phyloP scores from a whole-genome alignment of 176 grass and related monocot genomes.

The Eremochloa ophiuroides region DNA sequence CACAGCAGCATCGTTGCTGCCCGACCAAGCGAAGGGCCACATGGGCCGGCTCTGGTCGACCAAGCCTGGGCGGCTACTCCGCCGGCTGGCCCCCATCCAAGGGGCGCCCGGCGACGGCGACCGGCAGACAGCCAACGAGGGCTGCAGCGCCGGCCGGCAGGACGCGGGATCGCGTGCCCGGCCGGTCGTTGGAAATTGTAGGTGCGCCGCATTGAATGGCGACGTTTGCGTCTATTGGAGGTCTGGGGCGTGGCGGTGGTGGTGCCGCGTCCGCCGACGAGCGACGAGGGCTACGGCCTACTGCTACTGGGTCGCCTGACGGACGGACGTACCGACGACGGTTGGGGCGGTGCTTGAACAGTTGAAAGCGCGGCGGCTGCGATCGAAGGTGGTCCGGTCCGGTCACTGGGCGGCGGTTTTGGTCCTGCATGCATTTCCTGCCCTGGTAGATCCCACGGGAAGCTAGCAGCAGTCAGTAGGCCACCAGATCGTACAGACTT shows the following conservation, averaged over 20 bases:
- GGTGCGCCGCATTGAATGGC: slow-evolving; percentile 26
- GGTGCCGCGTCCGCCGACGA: neutral
- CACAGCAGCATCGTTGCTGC: neutral
- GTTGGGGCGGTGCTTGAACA: slow-evolving; percentile 14
- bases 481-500: neutral
- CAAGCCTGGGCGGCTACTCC: slow-evolving; percentile 24
- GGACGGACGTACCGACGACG: neutral
- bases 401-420: neutral
- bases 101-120: neutral
- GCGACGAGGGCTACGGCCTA: neutral
- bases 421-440: neutral
- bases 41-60: slow-evolving; percentile 37
- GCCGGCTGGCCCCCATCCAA: neutral
- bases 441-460: neutral
- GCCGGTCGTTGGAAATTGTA: neutral
- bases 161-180: neutral
- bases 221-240: neutral
- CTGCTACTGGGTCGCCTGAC: neutral
- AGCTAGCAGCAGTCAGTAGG: no score
- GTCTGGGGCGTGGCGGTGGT: neutral
- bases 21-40: slow-evolving; percentile 32
- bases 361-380: slow-evolving; percentile 13
- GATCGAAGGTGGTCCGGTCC: neutral
- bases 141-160: neutral
- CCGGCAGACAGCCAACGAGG: slow-evolving; percentile 35